Conservation (phyloP, 805 yeast genomes). For the Blastobotrys mokoenaii region DNA sequence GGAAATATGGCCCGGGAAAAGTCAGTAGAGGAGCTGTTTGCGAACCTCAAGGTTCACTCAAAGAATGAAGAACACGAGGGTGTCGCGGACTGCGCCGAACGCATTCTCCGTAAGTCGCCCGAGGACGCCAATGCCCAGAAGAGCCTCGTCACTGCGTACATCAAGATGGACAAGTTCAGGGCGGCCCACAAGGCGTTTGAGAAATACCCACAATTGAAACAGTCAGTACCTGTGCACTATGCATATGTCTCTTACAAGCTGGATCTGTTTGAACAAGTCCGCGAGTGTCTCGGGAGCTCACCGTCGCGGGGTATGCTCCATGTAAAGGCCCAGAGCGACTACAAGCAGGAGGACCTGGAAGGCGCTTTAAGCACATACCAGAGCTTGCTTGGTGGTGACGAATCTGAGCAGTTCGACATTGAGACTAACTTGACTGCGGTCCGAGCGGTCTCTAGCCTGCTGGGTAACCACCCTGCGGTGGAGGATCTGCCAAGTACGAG, state of each 20-base stretch:
- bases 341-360: conserved; percentile 36
- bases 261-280: conserved; percentile 33
- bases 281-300: conserved; percentile 12
- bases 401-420: conserved; percentile 44
- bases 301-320: conserved; percentile 35
- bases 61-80: conserved; percentile 21
- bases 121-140: conserved; percentile 27
- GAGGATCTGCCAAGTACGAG: neutral
- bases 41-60: conserved; percentile 31
- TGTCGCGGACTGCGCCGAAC: conserved; percentile 13
- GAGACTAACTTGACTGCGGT: conserved; percentile 55
- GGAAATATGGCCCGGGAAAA: conserved; percentile 1
- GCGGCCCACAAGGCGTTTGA: conserved; percentile 39
- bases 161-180: conserved; percentile 48
- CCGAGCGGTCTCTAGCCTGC: conserved; percentile 34
- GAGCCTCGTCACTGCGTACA: conserved; percentile 47
- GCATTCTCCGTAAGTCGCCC: conserved; percentile 19
- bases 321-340: conserved; percentile 46
- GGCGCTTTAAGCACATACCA: conserved; percentile 40
- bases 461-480: neutral
- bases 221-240: conserved; percentile 32
- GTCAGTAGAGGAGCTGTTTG: conserved; percentile 24
- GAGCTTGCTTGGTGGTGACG: conserved; percentile 29
- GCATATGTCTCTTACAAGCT: conserved; percentile 55
- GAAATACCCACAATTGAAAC: conserved; percentile 12